Conservation (phyloP, 495 filamentous ascomycete genomes). For the Podospora comata region DNA sequence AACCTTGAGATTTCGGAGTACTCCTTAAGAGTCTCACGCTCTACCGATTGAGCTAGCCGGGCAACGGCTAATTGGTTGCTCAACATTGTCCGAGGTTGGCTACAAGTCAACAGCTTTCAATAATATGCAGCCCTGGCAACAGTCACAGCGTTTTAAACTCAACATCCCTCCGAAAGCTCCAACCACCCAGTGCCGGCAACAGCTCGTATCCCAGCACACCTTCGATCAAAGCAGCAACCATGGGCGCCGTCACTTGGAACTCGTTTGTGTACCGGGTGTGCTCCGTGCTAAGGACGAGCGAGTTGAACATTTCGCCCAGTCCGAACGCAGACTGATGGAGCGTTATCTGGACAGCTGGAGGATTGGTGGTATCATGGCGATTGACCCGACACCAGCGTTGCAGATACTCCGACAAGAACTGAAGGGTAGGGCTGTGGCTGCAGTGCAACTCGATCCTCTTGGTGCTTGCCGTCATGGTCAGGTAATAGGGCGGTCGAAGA, state of each 20-base stretch:
- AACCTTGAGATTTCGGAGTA: constrained; percentile 25
- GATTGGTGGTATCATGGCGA: constrained; percentile 32
- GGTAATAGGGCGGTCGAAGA: constrained; percentile 40
- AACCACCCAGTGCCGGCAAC: constrained; percentile 21
- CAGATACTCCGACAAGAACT: constrained; percentile 39
- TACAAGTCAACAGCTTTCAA: no score
- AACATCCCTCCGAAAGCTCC: constrained; percentile 25
- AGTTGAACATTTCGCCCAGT: constrained; percentile 37
- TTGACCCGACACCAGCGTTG: constrained; percentile 39
- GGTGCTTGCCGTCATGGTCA: constrained; percentile 25
- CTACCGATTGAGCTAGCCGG: constrained; percentile 78
- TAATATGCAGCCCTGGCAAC: no score
- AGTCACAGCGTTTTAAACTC: constrained; percentile 24
- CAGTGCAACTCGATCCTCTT: constrained; percentile 32
- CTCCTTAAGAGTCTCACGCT: constrained; percentile 75
- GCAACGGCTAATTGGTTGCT: constrained; percentile 15
- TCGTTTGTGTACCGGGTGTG: constrained; percentile 25
- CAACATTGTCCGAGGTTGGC: no score
- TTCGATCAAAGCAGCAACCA: constrained; percentile 39
- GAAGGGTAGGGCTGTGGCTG: constrained; percentile 40
- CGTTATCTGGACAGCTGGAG: constrained; percentile 33
- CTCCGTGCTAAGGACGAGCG: constrained; percentile 31
- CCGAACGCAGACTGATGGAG: constrained; percentile 40
- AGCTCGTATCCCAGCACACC: constrained; percentile 40
- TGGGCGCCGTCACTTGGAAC: constrained; percentile 34